Evolutionary conservation across 441 rosid species (phyloP), one percentile per base, ranked within the genome.

Genomic region (Lepidium campestre): DNA sequence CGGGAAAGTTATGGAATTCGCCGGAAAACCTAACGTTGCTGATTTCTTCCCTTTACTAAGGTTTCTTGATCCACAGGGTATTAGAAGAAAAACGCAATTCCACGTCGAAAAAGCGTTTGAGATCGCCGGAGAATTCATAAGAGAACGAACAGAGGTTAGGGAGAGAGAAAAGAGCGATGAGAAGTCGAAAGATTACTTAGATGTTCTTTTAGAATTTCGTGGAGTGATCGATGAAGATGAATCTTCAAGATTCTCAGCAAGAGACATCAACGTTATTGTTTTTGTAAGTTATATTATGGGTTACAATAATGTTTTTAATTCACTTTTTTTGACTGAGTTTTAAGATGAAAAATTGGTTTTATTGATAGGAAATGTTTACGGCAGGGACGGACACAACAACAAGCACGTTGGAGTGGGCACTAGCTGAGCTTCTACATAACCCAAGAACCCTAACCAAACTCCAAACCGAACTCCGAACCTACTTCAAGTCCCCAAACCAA

Each of bases 311-410:
- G n/a, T n/a, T n/a, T 52, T n/a, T 4, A 27, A 2, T 14, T 13
- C 10, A 29, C 0, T n/a, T 23, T 50, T 50, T n/a, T 41, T n/a
- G n/a, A n/a, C n/a, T n/a, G n/a, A 23, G 46, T 15, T 44, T 10
- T 7, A 20, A 3, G 7, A 18, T 45, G 18, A 6, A 18, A n/a
- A n/a, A n/a, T n/a, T 13, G n/a, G 14, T 18, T 5, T 27, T 23
- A 15, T 29, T 62, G 65, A 20, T 36, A 50, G 97, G 95, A 90
- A 65, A 83, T 90, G 93, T 90, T 90, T 63, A 81, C 82, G 1
- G 93, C 97, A 1, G 97, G 95, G 23, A 90, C 88, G 10, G 94
- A 90, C 52, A 90, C 93, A 19, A 86, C 91, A 18, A 79, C 95
- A 10, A 88, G 91, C 83, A 86, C 91, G 0, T 60, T 88, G 49